Evolutionary conservation across 2,329 filamentous ascomycete species (phyloP).

Genomic region (Aspergillus flavus): DNA sequence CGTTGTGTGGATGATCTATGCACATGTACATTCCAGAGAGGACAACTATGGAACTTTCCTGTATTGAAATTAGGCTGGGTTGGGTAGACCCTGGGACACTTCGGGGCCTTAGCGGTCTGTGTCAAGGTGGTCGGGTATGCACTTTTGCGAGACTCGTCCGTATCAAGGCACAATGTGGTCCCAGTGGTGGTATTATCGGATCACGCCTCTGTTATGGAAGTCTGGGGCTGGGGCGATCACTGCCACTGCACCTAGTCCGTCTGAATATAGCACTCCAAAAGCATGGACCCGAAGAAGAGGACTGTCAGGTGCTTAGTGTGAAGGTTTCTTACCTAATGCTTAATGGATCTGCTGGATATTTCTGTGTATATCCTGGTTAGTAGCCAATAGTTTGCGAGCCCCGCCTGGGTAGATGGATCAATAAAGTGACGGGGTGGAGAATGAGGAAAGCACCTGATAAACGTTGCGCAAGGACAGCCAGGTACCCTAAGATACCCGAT

Average conservation of each 20-base stretch:
- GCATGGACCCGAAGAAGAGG: neutral
- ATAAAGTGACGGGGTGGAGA: conserved; percentile 24
- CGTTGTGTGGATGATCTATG: neutral
- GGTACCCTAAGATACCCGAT: conserved; percentile 4
- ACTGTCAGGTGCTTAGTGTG: neutral
- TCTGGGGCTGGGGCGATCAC: neutral
- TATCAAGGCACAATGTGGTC: neutral
- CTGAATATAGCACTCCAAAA: neutral
- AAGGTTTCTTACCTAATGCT: neutral
- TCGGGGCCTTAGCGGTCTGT: neutral
- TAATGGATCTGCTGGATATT: neutral
- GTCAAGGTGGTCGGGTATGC: neutral
- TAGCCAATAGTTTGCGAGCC: neutral
- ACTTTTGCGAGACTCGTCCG: neutral
- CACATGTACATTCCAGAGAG: conserved; percentile 13
- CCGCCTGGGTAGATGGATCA: conserved; percentile 10
- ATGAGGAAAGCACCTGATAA: conserved; percentile 10
- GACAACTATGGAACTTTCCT: conserved; percentile 12
- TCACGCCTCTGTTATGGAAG: neutral
- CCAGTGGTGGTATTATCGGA: neutral
- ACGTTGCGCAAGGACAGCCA: conserved; percentile 13
- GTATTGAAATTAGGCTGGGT: neutral
- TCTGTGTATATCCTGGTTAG: neutral
- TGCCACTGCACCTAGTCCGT: neutral
- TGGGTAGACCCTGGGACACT: neutral